Evolutionary conservation across 768 basidiomycete genomes (phyloP), one percentile per base, ranked within the genome.

Genomic region (Coprinopsis strossmayeri): DNA sequence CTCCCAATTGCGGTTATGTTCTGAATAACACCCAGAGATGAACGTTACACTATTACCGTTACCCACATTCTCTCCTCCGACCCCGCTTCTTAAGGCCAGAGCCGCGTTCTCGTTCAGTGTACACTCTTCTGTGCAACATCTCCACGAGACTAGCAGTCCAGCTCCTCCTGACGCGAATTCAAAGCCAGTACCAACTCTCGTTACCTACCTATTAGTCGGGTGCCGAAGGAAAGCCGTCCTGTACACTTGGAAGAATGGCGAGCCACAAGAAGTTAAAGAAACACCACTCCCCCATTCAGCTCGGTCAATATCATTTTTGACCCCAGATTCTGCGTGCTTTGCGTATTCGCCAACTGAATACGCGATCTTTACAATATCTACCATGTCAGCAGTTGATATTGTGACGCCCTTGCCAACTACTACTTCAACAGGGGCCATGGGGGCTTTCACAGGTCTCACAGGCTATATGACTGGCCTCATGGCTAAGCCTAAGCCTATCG

Each of bases 381-480:
- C 72, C 1, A 78, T 79, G 70, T 68, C 76, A 2, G 70, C 74
- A 0, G 67, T 75, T 1, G 83, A 87, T 17, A 66, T 90, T 4
- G 59, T 68, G 0, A 72, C 74, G 1, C 68, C 77, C 3, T 59
- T 75, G 30, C 74, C 81, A 2, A 60, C 69, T 3, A 66, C 77
- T 1, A 56, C 66, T 1, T 69, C 72, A 41, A 61, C 63, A 15
- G 74, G 70, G 34, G 79, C 82, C 1, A 87, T 81, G 76, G 81
- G 82, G n/a, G 83, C 88, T 0, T 70, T 91, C n/a, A 79, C 76
- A 10, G 86, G 88, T 2, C 64, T 91, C 10, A 82, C 86, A 2
- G 87, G 87, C 2, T 93, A 92, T 57, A 91, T 93, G 88, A 84
- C 81, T 2, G 86, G 89, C 1, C 68, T 91, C 5, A 87, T 87